phyloP scores from a whole-genome alignment of 495 filamentous ascomycete species.

The Penicillium macrosclerotiorum region DNA sequence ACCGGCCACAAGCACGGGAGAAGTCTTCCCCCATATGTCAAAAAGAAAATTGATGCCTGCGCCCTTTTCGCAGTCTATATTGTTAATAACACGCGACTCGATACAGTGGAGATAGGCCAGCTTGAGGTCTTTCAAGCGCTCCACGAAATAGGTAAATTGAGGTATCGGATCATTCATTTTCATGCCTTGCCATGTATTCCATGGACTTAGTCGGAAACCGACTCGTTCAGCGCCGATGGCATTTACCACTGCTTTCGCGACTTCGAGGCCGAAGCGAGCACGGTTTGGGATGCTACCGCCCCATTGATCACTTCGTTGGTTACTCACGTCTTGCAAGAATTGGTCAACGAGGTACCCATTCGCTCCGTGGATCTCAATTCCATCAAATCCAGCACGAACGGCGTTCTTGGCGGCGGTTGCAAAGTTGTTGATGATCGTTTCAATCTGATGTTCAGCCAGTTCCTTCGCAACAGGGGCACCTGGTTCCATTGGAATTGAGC shows the following conservation, averaged over 20 bases:
- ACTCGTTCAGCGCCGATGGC: conserved; percentile 63
- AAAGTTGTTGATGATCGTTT: conserved; percentile 53
- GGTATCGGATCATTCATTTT: conserved; percentile 59
- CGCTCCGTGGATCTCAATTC: conserved; percentile 71
- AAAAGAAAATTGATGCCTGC: conserved; percentile 53
- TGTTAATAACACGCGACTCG: conserved; percentile 49
- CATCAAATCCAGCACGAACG: conserved; percentile 70
- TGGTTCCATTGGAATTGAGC: conserved; percentile 40
- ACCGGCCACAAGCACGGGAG: conserved; percentile 61
- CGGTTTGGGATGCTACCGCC: conserved; percentile 72
- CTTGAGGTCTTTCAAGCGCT: conserved; percentile 48
- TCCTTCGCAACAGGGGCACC: conserved; percentile 39
- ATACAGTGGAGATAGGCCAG: conserved; percentile 69
- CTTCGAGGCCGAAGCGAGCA: conserved; percentile 61
- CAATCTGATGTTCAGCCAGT: conserved; percentile 58
- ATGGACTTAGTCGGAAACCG: conserved; percentile 65
- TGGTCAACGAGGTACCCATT: conserved; percentile 79
- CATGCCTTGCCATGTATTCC: conserved; percentile 66
- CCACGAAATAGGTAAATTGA: conserved; percentile 59
- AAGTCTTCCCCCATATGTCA: conserved; percentile 40
- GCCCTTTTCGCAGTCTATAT: conserved; percentile 36
- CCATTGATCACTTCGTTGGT: conserved; percentile 64
- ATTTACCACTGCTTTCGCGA: conserved; percentile 56
- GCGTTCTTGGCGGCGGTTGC: conserved; percentile 61
- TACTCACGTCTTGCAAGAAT: conserved; percentile 62